Percentiles rank a stretch among this genome's conserved stretches.
Evolutionary conservation across 352 stramenopile species (phyloP).

Genomic region (Globisporangium viniferum): DNA sequence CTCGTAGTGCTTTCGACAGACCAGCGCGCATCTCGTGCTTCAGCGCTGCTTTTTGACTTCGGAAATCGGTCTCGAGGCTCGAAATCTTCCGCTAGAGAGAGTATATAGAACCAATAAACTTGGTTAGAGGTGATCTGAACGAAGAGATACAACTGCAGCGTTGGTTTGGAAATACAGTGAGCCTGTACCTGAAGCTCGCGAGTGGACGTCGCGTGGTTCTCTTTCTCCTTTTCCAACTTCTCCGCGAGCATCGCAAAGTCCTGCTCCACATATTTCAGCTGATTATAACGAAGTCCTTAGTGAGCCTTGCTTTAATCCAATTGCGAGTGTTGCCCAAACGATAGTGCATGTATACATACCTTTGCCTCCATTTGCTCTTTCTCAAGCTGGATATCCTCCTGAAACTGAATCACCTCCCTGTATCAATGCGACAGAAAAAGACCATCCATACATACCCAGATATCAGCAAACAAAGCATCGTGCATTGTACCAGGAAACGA

Average conservation of each 20-base stretch:
- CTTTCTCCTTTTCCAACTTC: conserved; percentile 66
- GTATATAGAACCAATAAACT: background rate
- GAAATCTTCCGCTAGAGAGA: conserved; percentile 37
- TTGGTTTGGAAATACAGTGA: background rate
- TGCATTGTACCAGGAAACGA: background rate
- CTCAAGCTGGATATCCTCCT: conserved; percentile 67
- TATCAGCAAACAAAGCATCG: background rate
- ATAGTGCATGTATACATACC: conserved; percentile 21
- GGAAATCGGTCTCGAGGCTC: conserved; percentile 38
- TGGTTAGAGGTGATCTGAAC: background rate
- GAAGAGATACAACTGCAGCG: background rate
- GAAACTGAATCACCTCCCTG: conserved; percentile 57
- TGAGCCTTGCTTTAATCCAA: background rate
- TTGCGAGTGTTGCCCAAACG: background rate
- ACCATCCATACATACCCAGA: background rate
- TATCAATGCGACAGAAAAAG: background rate
- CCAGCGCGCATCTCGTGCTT: conserved; percentile 52
- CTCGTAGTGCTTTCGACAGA: conserved; percentile 56
- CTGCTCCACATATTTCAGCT: conserved; percentile 75
- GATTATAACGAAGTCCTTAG: background rate
- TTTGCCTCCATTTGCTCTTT: conserved; percentile 66
- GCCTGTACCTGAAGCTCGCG: conserved; percentile 48
- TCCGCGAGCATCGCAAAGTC: conserved; percentile 48
- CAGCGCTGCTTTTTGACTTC: conserved; percentile 30
- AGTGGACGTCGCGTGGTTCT: conserved; percentile 28